Conservation (phyloP, 108 stramenopile species). For the Tribonema minus region DNA sequence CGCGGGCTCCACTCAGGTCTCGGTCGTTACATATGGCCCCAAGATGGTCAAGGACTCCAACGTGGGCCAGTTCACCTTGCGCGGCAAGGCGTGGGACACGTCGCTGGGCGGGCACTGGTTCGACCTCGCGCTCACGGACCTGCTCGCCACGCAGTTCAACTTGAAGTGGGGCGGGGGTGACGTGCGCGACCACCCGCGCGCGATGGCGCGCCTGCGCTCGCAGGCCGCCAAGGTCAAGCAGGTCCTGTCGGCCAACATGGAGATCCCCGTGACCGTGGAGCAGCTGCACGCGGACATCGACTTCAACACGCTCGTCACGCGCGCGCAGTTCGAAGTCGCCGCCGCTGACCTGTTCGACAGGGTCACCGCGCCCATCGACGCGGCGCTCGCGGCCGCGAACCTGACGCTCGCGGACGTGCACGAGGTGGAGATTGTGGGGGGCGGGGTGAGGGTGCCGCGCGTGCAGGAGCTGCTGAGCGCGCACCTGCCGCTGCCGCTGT, state of each 20-base stretch:
- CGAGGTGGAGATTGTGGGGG: constrained; percentile 93
- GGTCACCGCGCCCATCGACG: constrained; percentile 68
- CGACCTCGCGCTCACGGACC: constrained; percentile 80
- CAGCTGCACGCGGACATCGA: constrained; percentile 70
- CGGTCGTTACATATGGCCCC: constrained; percentile 32
- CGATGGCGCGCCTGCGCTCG: constrained; percentile 89
- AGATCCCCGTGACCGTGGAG: constrained; percentile 90
- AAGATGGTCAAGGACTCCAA: constrained; percentile 70
- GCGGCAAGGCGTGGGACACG: constrained; percentile 89
- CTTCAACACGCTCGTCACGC: constrained; percentile 70
- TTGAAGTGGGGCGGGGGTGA: constrained; percentile 63
- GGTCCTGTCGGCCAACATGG: constrained; percentile 89
- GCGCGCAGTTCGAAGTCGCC: constrained; percentile 80
- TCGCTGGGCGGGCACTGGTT: constrained; percentile 80
- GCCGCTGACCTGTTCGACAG: constrained; percentile 70
- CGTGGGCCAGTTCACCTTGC: constrained; percentile 83
- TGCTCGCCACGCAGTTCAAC: constrained; percentile 91
- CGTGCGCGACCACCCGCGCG: constrained; percentile 71
- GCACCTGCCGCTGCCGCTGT: constrained; percentile 65
- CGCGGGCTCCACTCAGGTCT: constrained; percentile 72
- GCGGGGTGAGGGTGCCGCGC: constrained; percentile 92
- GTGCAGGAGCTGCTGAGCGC: constrained; percentile 71
- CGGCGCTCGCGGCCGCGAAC: constrained; percentile 59
- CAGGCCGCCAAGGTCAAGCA: constrained; percentile 96
- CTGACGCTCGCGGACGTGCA: constrained; percentile 78